Conservation (phyloP, 1,284 basidiomycete species). For the Pterulicium gracile region DNA sequence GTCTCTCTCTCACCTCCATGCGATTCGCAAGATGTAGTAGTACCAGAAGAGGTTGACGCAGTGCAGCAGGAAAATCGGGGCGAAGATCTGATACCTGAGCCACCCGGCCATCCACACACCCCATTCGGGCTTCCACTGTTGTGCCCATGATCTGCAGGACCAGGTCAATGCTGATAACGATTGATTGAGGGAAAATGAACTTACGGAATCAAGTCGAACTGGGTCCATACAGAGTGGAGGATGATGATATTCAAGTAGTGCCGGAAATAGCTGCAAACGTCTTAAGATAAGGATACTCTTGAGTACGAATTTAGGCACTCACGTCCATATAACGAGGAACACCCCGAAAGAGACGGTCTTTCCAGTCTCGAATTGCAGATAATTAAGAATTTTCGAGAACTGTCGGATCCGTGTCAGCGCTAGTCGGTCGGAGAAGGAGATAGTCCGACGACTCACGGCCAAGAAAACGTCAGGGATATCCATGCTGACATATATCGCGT, state of each 20-base stretch:
- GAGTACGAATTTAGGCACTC: conserved; percentile 27
- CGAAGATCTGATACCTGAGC: conserved; percentile 79
- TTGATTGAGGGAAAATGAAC: conserved; percentile 22
- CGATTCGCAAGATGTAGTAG: conserved; percentile 67
- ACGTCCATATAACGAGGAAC: conserved; percentile 80
- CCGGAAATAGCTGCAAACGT: conserved; percentile 73
- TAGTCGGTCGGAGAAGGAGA: background rate
- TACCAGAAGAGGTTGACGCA: conserved; percentile 90
- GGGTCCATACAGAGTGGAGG: conserved; percentile 77
- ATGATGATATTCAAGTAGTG: conserved; percentile 89
- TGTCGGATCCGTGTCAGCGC: conserved; percentile 18
- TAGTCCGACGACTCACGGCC: conserved; percentile 44
- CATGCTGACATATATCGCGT: conserved; percentile 93
- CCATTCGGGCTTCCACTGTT: conserved; percentile 48
- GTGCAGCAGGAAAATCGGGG: conserved; percentile 67
- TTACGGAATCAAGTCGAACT: conserved; percentile 76
- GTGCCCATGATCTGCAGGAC: conserved; percentile 37
- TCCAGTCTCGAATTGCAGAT: conserved; percentile 57
- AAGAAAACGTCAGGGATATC: conserved; percentile 89
- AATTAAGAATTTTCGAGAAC: conserved; percentile 83
- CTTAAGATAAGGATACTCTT: conserved; percentile 4
- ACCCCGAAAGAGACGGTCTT: conserved; percentile 59
- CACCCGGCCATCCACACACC: conserved; percentile 69
- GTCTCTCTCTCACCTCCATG: conserved; percentile 40
- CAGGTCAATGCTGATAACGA: background rate